Evolutionary conservation across 306 rosid genomes (phyloP).

Genomic region (Trifolium subterraneum): DNA sequence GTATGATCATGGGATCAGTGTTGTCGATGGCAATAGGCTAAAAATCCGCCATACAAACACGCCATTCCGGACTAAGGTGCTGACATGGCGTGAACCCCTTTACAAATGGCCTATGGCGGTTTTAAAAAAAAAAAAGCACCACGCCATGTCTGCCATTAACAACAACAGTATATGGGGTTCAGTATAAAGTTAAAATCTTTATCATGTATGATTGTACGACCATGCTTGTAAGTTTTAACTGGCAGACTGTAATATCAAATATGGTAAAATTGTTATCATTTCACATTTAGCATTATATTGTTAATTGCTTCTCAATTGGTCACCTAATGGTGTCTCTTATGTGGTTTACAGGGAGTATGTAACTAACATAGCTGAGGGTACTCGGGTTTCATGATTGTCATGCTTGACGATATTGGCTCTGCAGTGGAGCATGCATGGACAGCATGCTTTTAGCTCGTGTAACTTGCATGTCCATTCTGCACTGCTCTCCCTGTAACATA

Average conservation of each 20-base stretch:
- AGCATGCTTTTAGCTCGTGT: constrained; percentile 32
- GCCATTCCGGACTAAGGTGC: background rate
- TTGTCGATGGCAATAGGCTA: background rate
- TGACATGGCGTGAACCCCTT: background rate
- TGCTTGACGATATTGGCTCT: too few species aligned
- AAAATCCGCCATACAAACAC: background rate
- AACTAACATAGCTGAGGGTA: constrained; percentile 50
- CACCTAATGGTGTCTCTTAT: constrained; percentile 20
- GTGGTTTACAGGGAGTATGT: constrained; percentile 68
- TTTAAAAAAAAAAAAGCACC: background rate
- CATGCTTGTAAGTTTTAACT: constrained; percentile 21
- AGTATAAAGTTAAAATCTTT: constrained; percentile 19
- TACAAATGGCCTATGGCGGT: background rate
- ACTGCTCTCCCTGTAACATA: constrained; percentile 23
- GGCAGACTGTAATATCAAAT: constrained; percentile 19
- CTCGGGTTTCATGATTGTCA: constrained; percentile 30
- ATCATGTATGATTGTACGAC: constrained; percentile 3
- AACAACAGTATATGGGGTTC: constrained; percentile 5
- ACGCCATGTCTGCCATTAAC: background rate
- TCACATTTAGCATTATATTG: constrained; percentile 37
- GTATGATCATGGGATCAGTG: background rate
- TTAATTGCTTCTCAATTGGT: constrained; percentile 45
- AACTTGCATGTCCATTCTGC: constrained; percentile 39
- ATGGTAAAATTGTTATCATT: constrained; percentile 15
- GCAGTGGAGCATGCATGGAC: constrained; percentile 42